These are phyloP conservation scores for Mrakia gelida DNA, from an alignment of 768 basidiomycete species.

Conservation along the genomic window DNA sequence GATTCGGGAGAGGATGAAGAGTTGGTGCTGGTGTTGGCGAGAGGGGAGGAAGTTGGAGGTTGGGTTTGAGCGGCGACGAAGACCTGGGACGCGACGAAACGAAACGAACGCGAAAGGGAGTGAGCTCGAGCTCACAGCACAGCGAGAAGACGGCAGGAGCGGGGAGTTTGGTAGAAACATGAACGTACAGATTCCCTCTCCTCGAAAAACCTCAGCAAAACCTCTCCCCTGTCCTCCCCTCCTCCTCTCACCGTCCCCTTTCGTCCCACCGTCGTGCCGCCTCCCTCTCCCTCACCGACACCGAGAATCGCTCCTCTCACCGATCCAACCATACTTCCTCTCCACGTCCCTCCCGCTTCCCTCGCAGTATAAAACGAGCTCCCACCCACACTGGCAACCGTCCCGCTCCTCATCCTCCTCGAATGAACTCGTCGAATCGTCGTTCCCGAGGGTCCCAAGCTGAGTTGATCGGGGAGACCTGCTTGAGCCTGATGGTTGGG, in stretches of 20 bases:
- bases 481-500: not conserved
- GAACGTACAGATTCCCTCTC: not conserved
- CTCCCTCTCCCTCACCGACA: not conserved
- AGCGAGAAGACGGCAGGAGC: too few relatives aligned
- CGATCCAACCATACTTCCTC: not conserved
- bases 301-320: not conserved
- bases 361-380: conserved; percentile 19
- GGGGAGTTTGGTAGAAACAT: too few relatives aligned
- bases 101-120: not conserved
- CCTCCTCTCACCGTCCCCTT: not conserved
- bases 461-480: not conserved
- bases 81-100: not conserved
- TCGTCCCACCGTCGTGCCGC: not conserved
- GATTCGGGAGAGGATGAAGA: not conserved
- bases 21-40: not conserved
- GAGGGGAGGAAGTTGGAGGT: not conserved
- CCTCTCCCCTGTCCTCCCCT: not conserved
- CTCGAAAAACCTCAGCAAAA: conserved; percentile 14
- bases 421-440: conserved; percentile 13
- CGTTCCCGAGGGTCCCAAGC: not conserved
- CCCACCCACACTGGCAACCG: not conserved
- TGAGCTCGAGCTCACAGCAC: too few relatives aligned
- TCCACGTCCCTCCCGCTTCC: conserved; percentile 7
- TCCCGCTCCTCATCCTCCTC: not conserved
- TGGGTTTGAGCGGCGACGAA: not conserved